These are phyloP conservation scores for Apiotrichum laibachii DNA, from an alignment of 1,284 basidiomycete species.

Conservation along the genomic window DNA sequence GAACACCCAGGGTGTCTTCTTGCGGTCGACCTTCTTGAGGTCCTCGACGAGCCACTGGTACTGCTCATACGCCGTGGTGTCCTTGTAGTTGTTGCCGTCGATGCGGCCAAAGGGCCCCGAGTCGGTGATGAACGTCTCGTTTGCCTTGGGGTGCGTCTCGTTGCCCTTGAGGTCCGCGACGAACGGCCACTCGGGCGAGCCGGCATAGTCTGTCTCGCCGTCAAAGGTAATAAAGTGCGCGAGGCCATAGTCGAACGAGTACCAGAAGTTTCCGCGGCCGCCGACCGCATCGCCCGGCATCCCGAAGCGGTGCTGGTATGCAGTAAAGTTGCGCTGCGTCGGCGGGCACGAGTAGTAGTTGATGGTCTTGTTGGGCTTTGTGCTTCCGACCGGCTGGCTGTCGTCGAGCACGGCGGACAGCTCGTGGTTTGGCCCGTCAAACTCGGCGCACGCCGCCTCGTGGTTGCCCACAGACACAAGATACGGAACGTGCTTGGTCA, in stretches of 20 bases:
- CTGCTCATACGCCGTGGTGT: conserved; percentile 29
- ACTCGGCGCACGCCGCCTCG: conserved; percentile 27
- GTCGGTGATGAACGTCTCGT: conserved; percentile 14
- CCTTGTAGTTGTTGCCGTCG: conserved; percentile 21
- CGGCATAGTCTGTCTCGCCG: conserved; percentile 28
- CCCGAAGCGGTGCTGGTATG: conserved; percentile 34
- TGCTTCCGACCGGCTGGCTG: conserved; percentile 8
- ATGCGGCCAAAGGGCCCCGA: conserved; percentile 17
- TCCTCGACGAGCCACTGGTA: conserved; percentile 32
- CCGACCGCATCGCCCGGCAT: conserved; percentile 32
- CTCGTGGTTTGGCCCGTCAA: conserved; percentile 30
- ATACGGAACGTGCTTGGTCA: conserved; percentile 40
- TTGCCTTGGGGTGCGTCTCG: conserved; percentile 19
- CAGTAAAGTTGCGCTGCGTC: conserved; percentile 30
- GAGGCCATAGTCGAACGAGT: conserved; percentile 30
- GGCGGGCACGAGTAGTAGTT: conserved; percentile 30
- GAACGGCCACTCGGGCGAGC: conserved; percentile 30
- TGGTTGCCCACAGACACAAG: conserved; percentile 26
- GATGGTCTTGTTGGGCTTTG: conserved; percentile 14
- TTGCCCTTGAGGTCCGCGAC: conserved; percentile 28
- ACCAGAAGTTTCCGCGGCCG: conserved; percentile 35
- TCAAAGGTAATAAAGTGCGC: conserved; percentile 31
- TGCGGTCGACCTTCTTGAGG: conserved; percentile 43
- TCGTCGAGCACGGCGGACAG: conserved; percentile 24
- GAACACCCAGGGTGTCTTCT: conserved; percentile 49